Conservation (phyloP, 164 flowering plant species). For the Vitis vinifera region DNA sequence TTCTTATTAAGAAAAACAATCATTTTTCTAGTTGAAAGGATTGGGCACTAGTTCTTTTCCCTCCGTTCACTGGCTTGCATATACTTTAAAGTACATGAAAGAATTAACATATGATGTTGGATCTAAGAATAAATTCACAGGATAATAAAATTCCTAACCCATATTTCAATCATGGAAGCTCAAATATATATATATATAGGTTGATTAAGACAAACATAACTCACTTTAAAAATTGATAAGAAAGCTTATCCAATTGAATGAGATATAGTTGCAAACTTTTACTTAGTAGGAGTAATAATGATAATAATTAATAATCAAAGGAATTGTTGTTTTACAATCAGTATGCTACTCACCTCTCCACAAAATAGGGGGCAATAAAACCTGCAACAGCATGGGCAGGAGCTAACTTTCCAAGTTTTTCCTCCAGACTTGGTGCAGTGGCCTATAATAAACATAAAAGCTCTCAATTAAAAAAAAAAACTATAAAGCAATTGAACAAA, state of each 20-base stretch:
- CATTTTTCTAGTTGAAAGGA: too few species aligned
- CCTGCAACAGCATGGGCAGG: constrained; percentile 94
- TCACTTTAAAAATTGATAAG: not conserved
- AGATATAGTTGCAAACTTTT: too few species aligned
- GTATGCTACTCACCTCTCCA: constrained; percentile 61
- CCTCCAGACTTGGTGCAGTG: constrained; percentile 84
- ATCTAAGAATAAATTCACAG: not conserved
- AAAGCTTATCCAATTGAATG: too few species aligned
- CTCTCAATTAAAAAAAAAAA: not conserved
- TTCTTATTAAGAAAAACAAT: too few species aligned
- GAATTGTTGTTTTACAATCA: not conserved
- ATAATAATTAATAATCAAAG: too few species aligned
- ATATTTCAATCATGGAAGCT: not conserved
- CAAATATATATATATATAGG: not conserved
- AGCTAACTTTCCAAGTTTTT: constrained; percentile 87
- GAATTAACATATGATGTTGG: not conserved
- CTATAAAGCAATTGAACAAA: too few species aligned
- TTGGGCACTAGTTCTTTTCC: too few species aligned
- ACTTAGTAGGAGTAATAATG: too few species aligned
- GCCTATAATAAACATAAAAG: constrained; percentile 46
- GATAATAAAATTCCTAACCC: not conserved
- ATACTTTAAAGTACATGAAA: too few species aligned
- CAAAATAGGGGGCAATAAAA: constrained; percentile 68
- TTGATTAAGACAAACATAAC: not conserved
- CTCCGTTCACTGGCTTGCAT: too few species aligned